Conservation (phyloP, 345 rosid species). For the Mallotus nudiflorus region DNA sequence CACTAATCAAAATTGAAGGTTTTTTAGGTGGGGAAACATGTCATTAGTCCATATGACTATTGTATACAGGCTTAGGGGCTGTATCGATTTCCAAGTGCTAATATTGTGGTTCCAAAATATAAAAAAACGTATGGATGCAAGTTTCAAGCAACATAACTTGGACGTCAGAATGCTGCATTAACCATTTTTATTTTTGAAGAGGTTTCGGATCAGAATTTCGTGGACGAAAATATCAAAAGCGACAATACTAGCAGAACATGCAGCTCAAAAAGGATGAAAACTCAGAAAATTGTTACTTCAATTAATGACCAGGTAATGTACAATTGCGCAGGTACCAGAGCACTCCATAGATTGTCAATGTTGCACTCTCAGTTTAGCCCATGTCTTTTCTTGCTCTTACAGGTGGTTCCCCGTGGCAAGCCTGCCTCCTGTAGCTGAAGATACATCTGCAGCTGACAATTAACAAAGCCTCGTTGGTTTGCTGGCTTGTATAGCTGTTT, state of each 20-base stretch:
- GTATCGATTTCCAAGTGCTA: neutral
- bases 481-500: neutral
- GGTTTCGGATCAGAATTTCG: conserved; percentile 86
- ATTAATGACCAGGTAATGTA: conserved; percentile 42
- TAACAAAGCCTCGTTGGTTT: neutral
- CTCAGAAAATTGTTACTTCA: conserved; percentile 20
- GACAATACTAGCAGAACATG: conserved; percentile 27
- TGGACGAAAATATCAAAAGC: conserved; percentile 47
- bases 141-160: neutral
- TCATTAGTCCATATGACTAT: neutral
- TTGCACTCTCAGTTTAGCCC: neutral
- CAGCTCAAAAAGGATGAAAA: conserved; percentile 45
- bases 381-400: neutral
- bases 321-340: neutral
- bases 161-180: neutral
- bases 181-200: conserved; percentile 52
- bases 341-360: neutral
- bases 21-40: neutral
- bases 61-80: neutral
- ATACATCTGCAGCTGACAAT: neutral
- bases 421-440: conserved; percentile 10
- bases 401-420: conserved; percentile 27
- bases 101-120: neutral
- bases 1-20: neutral
- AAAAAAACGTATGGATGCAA: neutral